Percentiles rank a stretch among this genome's conserved stretches.
Conservation (phyloP, 495 filamentous ascomycete species). For the Penicillium lagena region DNA sequence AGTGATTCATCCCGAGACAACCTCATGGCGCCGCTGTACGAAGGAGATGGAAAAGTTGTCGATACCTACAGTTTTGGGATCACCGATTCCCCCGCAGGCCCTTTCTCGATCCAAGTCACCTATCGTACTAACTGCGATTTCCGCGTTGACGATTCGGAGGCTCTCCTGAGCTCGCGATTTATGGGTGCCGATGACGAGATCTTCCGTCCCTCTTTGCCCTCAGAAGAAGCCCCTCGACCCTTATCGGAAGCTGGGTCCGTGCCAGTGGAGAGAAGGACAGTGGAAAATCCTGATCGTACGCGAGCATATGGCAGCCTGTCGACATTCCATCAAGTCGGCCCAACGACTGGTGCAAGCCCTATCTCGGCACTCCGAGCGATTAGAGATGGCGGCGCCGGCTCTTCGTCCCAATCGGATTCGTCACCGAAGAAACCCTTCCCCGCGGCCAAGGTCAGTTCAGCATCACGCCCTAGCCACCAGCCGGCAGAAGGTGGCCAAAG, state of each 20-base stretch:
- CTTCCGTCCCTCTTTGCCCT: conserved; percentile 66
- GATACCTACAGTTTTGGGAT: conserved; percentile 72
- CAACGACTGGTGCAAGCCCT: conserved; percentile 70
- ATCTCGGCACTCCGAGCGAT: conserved; percentile 76
- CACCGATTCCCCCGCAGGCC: conserved; percentile 78
- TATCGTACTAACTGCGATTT: conserved; percentile 89
- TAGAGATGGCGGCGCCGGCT: conserved; percentile 43
- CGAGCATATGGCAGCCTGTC: conserved; percentile 90
- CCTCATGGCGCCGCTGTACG: conserved; percentile 65
- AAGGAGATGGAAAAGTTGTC: conserved; percentile 58
- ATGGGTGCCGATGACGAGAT: conserved; percentile 87
- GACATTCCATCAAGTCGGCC: conserved; percentile 81
- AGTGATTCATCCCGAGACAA: conserved; percentile 47
- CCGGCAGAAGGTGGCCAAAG: conserved; percentile 47
- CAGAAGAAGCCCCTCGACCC: conserved; percentile 23
- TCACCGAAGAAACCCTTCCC: conserved; percentile 56
- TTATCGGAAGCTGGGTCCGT: conserved; percentile 68
- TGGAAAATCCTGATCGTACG: conserved; percentile 55
- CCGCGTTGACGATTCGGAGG: conserved; percentile 83
- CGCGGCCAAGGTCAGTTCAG: conserved; percentile 48
- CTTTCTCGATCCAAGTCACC: conserved; percentile 70
- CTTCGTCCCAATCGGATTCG: conserved; percentile 45
- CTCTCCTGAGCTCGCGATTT: conserved; percentile 88
- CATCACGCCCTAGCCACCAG: conserved; percentile 54
- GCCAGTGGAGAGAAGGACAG: conserved; percentile 42